Evolutionary conservation across 1,139 yeast genomes (phyloP).

Genomic region (Pneumocystis wakefieldiae): DNA sequence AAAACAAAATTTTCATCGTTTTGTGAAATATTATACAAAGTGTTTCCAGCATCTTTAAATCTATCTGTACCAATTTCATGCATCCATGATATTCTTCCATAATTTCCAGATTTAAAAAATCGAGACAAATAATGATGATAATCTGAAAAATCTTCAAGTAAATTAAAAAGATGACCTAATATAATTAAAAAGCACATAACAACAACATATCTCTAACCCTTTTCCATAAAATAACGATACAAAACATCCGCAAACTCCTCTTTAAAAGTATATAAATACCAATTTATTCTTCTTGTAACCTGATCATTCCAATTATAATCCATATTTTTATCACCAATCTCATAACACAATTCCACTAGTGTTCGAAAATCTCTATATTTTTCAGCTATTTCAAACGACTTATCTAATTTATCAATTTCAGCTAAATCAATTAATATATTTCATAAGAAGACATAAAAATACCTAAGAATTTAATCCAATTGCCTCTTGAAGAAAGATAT

Average conservation of each 20-base stretch:
- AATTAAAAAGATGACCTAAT: constrained; percentile 25
- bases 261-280: constrained; percentile 47
- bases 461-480: constrained; percentile 37
- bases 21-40: constrained; percentile 31
- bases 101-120: constrained; percentile 38
- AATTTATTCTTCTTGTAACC: constrained; percentile 29
- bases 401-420: constrained; percentile 32
- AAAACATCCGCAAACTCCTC: constrained; percentile 55
- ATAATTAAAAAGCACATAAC: not conserved
- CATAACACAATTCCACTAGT: constrained; percentile 37
- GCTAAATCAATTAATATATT: constrained; percentile 23
- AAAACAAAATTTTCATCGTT: constrained; percentile 31
- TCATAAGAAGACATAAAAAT: not conserved
- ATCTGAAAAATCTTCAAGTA: constrained; percentile 45
- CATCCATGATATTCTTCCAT: constrained; percentile 61
- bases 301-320: constrained; percentile 20
- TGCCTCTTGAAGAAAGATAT: constrained; percentile 22
- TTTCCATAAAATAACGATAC: constrained; percentile 43
- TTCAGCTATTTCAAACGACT: constrained; percentile 54
- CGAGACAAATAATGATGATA: constrained; percentile 36
- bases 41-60: constrained; percentile 36
- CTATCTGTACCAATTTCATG: constrained; percentile 41
- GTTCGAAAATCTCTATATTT: constrained; percentile 50
- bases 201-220: constrained; percentile 27
- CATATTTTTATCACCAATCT: constrained; percentile 9